Percentiles rank a stretch among this genome's conserved stretches.
phyloP scores from a whole-genome alignment of 1,284 basidiomycete species.

The Tilletia indica region DNA sequence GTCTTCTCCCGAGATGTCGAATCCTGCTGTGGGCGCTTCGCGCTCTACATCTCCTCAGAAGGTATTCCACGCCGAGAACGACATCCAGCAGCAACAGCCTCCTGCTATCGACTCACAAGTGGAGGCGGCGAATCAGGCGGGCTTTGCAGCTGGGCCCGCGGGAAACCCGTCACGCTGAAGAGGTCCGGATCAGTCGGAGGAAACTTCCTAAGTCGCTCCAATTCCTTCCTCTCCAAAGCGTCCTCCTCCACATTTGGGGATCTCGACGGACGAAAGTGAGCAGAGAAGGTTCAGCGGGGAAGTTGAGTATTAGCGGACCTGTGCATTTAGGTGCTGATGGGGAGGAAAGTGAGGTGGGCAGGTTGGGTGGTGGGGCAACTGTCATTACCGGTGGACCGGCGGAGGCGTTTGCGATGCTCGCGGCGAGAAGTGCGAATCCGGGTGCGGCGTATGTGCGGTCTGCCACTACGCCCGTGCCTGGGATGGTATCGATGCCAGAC shows the following conservation, averaged over 20 bases:
- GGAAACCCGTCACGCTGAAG: not conserved
- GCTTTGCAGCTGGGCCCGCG: not conserved
- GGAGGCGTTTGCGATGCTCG: not conserved
- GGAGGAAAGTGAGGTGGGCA: not conserved
- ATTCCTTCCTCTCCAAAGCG: not conserved
- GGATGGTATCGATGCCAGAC: too few relatives aligned
- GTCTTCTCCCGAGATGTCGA: too few relatives aligned
- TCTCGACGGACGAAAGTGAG: not conserved
- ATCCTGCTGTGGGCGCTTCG: too few relatives aligned
- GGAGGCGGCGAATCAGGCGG: too few relatives aligned
- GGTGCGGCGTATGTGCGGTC: not conserved
- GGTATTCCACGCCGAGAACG: too few relatives aligned
- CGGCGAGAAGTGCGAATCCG: not conserved
- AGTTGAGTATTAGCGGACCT: not conserved
- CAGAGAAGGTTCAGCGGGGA: not conserved
- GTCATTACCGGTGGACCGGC: not conserved
- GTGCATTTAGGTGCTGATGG: not conserved
- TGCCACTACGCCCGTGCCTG: not conserved
- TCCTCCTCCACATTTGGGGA: not conserved
- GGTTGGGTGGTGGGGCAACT: not conserved
- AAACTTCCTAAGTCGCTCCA: not conserved
- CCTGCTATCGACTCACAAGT: too few relatives aligned
- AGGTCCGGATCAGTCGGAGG: not conserved
- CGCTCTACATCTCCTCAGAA: too few relatives aligned
- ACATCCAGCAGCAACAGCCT: too few relatives aligned